A percentile compares a stretch with the other conserved stretches of the same genome.
Evolutionary conservation across 2,329 filamentous ascomycete species (phyloP).

Genomic region (Bipolaris oryzae): DNA sequence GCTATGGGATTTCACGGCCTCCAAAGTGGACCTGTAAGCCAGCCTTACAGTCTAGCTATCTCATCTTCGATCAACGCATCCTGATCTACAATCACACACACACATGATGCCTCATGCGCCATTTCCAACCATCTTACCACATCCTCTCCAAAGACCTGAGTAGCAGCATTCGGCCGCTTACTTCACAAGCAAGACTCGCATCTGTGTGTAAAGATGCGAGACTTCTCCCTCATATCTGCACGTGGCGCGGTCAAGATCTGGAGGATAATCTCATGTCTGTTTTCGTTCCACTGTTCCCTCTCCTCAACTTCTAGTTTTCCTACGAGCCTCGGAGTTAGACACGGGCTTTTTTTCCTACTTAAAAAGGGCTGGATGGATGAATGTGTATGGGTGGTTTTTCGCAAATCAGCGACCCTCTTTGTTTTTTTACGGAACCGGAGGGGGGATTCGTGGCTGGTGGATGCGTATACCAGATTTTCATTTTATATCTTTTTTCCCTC

Average conservation of each 20-base stretch:
- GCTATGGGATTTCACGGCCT: conserved; percentile 83
- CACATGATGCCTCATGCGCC: neutral
- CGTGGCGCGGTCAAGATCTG: neutral
- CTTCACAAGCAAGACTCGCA: neutral
- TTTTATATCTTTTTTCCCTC: too few species aligned
- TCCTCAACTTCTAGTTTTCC: neutral
- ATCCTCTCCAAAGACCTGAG: neutral
- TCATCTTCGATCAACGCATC: neutral
- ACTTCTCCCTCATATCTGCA: neutral
- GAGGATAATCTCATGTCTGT: neutral
- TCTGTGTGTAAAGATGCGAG: neutral
- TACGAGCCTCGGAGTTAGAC: conserved; percentile 16
- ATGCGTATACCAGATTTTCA: too few species aligned
- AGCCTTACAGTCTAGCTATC: neutral
- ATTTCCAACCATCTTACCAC: conserved; percentile 1
- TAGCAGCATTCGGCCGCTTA: conserved; percentile 1
- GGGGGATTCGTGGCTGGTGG: too few species aligned
- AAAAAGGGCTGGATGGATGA: conserved; percentile 7
- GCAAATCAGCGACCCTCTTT: neutral
- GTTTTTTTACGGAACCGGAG: too few species aligned
- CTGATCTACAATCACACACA: neutral
- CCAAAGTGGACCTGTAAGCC: conserved; percentile 42
- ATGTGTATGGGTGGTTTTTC: conserved; percentile 4
- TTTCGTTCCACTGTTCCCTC: neutral
- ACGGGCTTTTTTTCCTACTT: neutral